A percentile compares a stretch with the other conserved stretches of the same genome.
Evolutionary conservation across 169 alveolate species (phyloP).

Genomic region (Plasmodium vinckei): DNA sequence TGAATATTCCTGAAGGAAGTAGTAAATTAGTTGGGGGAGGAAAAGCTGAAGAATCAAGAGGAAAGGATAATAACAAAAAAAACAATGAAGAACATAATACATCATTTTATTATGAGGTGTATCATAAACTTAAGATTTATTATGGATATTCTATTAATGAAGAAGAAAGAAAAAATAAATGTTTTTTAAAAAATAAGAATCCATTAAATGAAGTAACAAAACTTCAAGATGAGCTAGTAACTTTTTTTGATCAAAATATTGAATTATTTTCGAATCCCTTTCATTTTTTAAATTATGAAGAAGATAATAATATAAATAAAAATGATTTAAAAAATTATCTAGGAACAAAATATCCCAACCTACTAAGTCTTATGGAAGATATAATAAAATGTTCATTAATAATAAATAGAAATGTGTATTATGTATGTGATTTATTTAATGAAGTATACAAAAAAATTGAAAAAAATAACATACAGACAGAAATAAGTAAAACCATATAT

Average conservation of each 20-base stretch:
- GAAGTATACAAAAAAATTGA: slow-evolving; percentile 36
- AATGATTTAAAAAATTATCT: slow-evolving; percentile 29
- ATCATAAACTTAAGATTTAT: slow-evolving; percentile 35
- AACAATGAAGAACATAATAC: slow-evolving; percentile 21
- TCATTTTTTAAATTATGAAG: slow-evolving; percentile 61
- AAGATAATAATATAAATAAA: slow-evolving; percentile 59
- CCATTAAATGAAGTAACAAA: slow-evolving; percentile 12
- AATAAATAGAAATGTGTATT: slow-evolving; percentile 36
- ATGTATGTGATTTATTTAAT: slow-evolving; percentile 46
- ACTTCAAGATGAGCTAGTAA: slow-evolving; percentile 42
- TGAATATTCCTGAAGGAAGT: no score
- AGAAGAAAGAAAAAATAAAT: slow-evolving; percentile 66
- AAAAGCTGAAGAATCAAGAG: no score
- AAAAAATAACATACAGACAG: slow-evolving; percentile 21
- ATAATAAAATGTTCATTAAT: slow-evolving; percentile 44
- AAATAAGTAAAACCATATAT: slow-evolving; percentile 24
- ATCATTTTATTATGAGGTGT: slow-evolving; percentile 35
- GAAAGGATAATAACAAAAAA: slow-evolving; percentile 10
- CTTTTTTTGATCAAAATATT: slow-evolving; percentile 19
- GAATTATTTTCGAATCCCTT: slow-evolving; percentile 50
- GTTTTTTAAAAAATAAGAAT: slow-evolving; percentile 18
- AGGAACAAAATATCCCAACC: slow-evolving; percentile 8
- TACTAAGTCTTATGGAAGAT: slow-evolving; percentile 38
- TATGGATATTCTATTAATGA: slow-evolving; percentile 67
- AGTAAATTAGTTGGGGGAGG: no score